Percentiles rank a stretch among this genome's conserved stretches.
phyloP scores from a whole-genome alignment of 768 basidiomycete genomes.

The Pleurotus ostreatus region DNA sequence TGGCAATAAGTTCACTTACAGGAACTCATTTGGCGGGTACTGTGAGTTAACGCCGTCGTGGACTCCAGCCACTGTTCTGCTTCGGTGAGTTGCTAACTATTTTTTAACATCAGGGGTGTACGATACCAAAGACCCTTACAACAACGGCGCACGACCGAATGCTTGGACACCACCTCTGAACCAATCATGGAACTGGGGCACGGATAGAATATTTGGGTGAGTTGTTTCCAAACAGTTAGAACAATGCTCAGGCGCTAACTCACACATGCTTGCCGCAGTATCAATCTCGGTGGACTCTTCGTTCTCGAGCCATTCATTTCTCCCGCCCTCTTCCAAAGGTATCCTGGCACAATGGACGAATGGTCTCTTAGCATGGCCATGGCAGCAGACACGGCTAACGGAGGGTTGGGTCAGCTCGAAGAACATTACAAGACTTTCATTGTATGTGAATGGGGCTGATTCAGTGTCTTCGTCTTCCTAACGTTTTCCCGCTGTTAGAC shows the following conservation, averaged over 20 bases:
- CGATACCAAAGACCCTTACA: slow-evolving; percentile 79
- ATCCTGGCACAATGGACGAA: slow-evolving; percentile 73
- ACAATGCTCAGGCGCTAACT: slow-evolving; percentile 7
- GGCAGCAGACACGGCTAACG: slow-evolving; percentile 63
- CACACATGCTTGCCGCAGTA: slow-evolving; percentile 45
- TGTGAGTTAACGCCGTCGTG: slow-evolving; percentile 34
- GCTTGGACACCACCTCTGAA: slow-evolving; percentile 83
- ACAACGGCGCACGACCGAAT: slow-evolving; percentile 77
- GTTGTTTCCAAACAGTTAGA: slow-evolving; percentile 18
- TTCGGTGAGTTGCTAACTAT: too few species aligned
- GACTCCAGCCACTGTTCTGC: too few species aligned
- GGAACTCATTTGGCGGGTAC: slow-evolving; percentile 76
- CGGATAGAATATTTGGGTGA: slow-evolving; percentile 70
- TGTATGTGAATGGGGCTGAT: slow-evolving; percentile 33
- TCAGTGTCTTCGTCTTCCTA: slow-evolving; percentile 1
- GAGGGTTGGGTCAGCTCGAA: slow-evolving; percentile 69
- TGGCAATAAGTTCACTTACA: slow-evolving; percentile 80
- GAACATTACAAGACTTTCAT: slow-evolving; percentile 94
- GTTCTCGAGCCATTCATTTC: slow-evolving; percentile 13
- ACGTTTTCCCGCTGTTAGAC: slow-evolving; percentile 58
- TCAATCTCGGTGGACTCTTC: slow-evolving; percentile 82
- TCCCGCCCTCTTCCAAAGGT: slow-evolving; percentile 73
- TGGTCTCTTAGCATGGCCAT: slow-evolving; percentile 76
- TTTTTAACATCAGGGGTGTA: slow-evolving; percentile 46
- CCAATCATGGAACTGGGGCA: slow-evolving; percentile 76